phyloP scores from a whole-genome alignment of 768 basidiomycete genomes.

The Trametes sanguinea region DNA sequence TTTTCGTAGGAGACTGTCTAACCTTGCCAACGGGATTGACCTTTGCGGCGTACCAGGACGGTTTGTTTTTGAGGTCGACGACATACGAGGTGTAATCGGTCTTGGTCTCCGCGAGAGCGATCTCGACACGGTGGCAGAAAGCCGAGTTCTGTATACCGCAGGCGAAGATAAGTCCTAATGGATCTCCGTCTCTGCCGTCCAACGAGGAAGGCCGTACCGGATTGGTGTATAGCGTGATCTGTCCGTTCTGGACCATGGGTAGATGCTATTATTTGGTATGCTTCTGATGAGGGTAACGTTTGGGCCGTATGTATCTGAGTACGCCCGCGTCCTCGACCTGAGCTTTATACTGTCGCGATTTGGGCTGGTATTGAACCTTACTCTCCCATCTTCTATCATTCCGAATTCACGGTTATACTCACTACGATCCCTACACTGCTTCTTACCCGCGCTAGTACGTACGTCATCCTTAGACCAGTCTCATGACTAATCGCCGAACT shows the following conservation, averaged over 20 bases:
- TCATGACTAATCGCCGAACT: too few species aligned
- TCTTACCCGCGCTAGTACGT: too few species aligned
- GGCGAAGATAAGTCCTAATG: slow-evolving; percentile 25
- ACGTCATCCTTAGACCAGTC: too few species aligned
- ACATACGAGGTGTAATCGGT: slow-evolving; percentile 50
- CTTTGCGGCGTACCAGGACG: slow-evolving; percentile 63
- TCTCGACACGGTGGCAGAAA: slow-evolving; percentile 38
- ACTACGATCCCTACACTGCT: too few species aligned
- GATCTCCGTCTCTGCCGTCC: slow-evolving; percentile 34
- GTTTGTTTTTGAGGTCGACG: slow-evolving; percentile 63
- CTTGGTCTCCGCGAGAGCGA: slow-evolving; percentile 60
- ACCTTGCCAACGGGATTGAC: slow-evolving; percentile 71
- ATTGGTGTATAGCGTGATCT: too few species aligned
- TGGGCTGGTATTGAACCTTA: too few species aligned
- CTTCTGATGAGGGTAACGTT: too few species aligned
- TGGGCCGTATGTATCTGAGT: background rate
- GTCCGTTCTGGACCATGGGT: background rate
- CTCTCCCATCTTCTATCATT: too few species aligned
- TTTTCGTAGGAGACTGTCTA: background rate
- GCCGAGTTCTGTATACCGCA: slow-evolving; percentile 4
- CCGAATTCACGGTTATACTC: too few species aligned
- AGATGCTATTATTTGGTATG: too few species aligned
- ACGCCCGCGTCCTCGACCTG: background rate
- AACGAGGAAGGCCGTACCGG: slow-evolving; percentile 39
- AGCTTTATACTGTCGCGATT: too few species aligned